phyloP scores from a whole-genome alignment of 1,284 basidiomycete species.

The Stygiomarasmius scandens region DNA sequence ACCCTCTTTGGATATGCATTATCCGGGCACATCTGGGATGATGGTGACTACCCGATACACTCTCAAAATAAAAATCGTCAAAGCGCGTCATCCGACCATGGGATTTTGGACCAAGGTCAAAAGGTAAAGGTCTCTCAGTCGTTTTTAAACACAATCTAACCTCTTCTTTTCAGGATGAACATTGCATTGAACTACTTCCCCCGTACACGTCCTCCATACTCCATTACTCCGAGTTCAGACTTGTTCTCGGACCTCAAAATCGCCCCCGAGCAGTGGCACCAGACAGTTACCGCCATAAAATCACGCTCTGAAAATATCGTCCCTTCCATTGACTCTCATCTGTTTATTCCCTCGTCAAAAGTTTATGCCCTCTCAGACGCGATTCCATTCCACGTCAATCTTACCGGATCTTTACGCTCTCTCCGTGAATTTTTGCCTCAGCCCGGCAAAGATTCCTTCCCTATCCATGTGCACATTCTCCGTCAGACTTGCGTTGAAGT shows the following conservation, averaged over 20 bases:
- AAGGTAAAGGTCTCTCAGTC: slow-evolving; percentile 31
- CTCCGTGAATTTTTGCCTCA: slow-evolving; percentile 38
- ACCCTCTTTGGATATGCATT: slow-evolving; percentile 47
- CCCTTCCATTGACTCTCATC: slow-evolving; percentile 47
- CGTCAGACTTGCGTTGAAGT: slow-evolving; percentile 10
- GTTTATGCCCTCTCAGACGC: slow-evolving; percentile 53
- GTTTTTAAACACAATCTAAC: slow-evolving; percentile 10
- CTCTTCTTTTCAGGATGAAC: slow-evolving; percentile 28
- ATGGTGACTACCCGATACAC: slow-evolving; percentile 41
- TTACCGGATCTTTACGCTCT: slow-evolving; percentile 47
- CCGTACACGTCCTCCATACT: slow-evolving; percentile 53
- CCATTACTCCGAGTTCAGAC: slow-evolving; percentile 38
- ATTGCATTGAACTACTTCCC: slow-evolving; percentile 52
- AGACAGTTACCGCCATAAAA: slow-evolving; percentile 47
- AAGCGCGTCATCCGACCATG: slow-evolving; percentile 29
- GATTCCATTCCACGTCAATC: slow-evolving; percentile 65
- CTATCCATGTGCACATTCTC: slow-evolving; percentile 9
- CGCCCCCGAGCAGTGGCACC: slow-evolving; percentile 65
- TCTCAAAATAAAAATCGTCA: slow-evolving; percentile 46
- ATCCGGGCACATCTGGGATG: slow-evolving; percentile 37
- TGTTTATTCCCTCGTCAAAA: slow-evolving; percentile 55
- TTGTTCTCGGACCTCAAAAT: slow-evolving; percentile 55
- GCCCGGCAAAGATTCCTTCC: neutral
- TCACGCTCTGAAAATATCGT: slow-evolving; percentile 30
- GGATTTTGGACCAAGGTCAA: slow-evolving; percentile 41